Conservation (phyloP, 768 basidiomycete species). For the Rhodotorula taiwanensis region DNA sequence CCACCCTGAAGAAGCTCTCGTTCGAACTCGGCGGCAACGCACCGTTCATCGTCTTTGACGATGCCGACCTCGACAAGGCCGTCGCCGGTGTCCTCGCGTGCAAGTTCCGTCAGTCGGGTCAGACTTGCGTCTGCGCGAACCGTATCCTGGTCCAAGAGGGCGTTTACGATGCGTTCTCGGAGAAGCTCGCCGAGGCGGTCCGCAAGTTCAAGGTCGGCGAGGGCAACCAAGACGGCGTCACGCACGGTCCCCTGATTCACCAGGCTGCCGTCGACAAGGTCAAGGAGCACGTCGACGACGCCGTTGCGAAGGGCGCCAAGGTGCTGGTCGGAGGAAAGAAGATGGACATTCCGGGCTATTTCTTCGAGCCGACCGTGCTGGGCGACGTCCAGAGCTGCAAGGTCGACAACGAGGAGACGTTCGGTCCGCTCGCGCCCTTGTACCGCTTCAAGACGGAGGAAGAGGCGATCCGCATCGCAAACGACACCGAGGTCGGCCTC, state of each 20-base stretch:
- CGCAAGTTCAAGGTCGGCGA: conserved; percentile 62
- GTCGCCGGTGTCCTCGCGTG: conserved; percentile 59
- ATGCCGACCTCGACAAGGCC: conserved; percentile 86
- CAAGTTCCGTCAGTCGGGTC: conserved; percentile 43
- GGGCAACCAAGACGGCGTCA: conserved; percentile 60
- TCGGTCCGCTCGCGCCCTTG: conserved; percentile 73
- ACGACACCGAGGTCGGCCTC: conserved; percentile 72
- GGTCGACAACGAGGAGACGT: conserved; percentile 80
- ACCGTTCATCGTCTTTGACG: conserved; percentile 91
- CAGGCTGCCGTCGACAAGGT: conserved; percentile 77
- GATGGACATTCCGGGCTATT: conserved; percentile 47
- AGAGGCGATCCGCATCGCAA: conserved; percentile 78
- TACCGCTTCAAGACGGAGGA: conserved; percentile 90
- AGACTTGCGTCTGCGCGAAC: conserved; percentile 63
- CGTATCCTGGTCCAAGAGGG: conserved; percentile 78
- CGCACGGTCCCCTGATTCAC: conserved; percentile 94
- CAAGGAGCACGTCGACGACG: conserved; percentile 75
- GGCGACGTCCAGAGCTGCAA: conserved; percentile 64
- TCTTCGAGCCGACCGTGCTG: conserved; percentile 63
- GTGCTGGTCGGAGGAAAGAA: conserved; percentile 81
- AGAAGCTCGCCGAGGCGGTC: conserved; percentile 64
- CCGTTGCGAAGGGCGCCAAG: conserved; percentile 73
- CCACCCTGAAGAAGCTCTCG: conserved; percentile 46
- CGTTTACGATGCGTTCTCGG: conserved; percentile 87
- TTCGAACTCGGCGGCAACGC: conserved; percentile 87